Evolutionary conservation across 306 rosid genomes (phyloP).

Genomic region (Citrullus amarus): DNA sequence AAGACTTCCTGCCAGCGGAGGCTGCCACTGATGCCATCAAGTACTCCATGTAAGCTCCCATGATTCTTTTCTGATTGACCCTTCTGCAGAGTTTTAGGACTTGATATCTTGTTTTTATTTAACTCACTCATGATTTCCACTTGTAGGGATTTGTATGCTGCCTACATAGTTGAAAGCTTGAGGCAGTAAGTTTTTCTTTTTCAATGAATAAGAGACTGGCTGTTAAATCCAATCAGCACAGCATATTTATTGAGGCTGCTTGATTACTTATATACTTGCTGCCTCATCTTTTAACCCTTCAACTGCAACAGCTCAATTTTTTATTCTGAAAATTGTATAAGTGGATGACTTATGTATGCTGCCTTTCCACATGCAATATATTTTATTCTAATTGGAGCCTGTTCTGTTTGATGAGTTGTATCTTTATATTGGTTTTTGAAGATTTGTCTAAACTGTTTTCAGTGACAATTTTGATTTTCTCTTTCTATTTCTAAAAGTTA

Average conservation of each 20-base stretch:
- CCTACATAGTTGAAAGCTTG: constrained; percentile 89
- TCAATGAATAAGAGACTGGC: neutral
- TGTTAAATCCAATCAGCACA: neutral
- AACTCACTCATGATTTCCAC: constrained; percentile 7
- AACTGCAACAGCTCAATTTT: neutral
- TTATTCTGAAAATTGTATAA: neutral
- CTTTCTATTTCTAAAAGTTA: no score
- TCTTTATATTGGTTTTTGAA: neutral
- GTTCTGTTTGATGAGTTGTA: neutral
- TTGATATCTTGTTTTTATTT: neutral
- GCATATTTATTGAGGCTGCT: neutral
- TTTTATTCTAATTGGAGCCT: neutral
- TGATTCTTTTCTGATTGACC: neutral
- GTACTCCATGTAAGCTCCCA: constrained; percentile 66
- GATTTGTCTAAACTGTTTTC: neutral
- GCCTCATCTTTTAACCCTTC: neutral
- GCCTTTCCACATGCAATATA: neutral
- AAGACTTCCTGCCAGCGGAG: constrained; percentile 81
- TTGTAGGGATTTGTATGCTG: constrained; percentile 85
- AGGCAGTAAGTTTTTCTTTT: constrained; percentile 49
- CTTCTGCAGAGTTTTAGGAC: neutral
- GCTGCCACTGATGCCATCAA: constrained; percentile 71
- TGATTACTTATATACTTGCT: neutral
- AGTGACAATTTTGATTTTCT: no score
- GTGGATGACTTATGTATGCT: neutral